Base-by-base conservation (phyloP, 345 rosid species). In the Linum usitatissimum region DNA sequence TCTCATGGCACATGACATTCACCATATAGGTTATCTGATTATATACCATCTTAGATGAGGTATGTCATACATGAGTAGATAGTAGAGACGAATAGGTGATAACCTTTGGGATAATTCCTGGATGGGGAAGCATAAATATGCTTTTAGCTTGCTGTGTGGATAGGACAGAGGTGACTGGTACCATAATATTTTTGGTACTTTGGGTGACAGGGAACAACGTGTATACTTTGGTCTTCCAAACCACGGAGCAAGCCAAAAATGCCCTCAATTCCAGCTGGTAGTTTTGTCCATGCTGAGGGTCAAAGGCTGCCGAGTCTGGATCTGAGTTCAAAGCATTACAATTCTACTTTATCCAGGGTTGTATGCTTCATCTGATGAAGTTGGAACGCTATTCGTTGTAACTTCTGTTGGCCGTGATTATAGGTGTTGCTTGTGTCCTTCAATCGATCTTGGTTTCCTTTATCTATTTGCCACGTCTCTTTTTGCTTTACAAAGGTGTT, bases 121-220 rank as follows among this genome's bases (percentile, higher is more conserved):
- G 57, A 19, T 54, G 19, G 19, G 23, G 23, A 18, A 9, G 8
- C 6, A 21, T n/a, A n/a, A 18, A 9, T 18, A 6, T 6, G 23
- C 18, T 20, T 20, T 14, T 5, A 39, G 62, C 62, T 63, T 74
- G 53, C 60, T 64, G 18, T 18, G 62, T 60, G 69, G 68, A 23
- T 42, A 40, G 36, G 59, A 15, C 67, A 70, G 66, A 62, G 76
- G 60, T 73, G 69, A 71, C 75, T 59, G 57, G 56, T 71, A 55
- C 77, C 64, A 64, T 78, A 73, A 77, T 72, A 34, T 76, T 78
- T 72, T 72, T 71, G 61, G 77, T 75, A 58, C 58, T 61, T 72
- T 83, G 82, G 65, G 64, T 83, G 73, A 79, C 90, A 85, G 95
- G 95, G 74, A 70, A 81, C 83, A 63, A 83, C 82, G 66, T 86